Evolutionary conservation across 1,284 basidiomycete species (phyloP).

Genomic region (Xerocomus minutiporus): DNA sequence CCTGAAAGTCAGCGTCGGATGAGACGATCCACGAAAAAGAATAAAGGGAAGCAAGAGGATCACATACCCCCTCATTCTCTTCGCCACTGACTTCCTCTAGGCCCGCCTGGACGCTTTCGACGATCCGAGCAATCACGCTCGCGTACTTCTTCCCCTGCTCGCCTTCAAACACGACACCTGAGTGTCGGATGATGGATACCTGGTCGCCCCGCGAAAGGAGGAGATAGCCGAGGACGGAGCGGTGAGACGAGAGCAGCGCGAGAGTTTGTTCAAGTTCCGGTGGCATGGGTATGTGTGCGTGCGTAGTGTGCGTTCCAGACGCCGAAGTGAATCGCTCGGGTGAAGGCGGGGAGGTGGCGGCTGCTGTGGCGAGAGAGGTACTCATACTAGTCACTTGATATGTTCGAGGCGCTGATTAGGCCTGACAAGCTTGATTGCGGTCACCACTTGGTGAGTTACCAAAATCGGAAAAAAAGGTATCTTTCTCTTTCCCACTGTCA

Average conservation of each 20-base stretch:
- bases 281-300: conserved; percentile 39
- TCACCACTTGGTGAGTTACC: background rate
- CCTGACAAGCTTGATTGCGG: no score
- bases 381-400: background rate
- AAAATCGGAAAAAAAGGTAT: background rate
- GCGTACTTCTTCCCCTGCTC: conserved; percentile 82
- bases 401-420: no score
- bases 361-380: conserved; percentile 5
- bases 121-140: conserved; percentile 69
- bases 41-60: background rate
- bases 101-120: conserved; percentile 70
- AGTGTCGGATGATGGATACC: conserved; percentile 72
- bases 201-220: conserved; percentile 68
- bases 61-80: conserved; percentile 49
- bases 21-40: background rate
- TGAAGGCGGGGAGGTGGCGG: background rate
- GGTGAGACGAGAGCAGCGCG: conserved; percentile 69
- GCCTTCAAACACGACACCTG: conserved; percentile 84
- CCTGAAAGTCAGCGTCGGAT: conserved; percentile 43
- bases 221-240: conserved; percentile 85
- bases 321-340: conserved; percentile 7
- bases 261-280: conserved; percentile 78
- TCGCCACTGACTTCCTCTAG: conserved; percentile 66
- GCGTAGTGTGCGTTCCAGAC: conserved; percentile 16
- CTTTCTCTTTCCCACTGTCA: no score